A percentile compares a stretch with the other conserved stretches of the same genome.
Conservation (phyloP, 129 eudicot species). For the Chrysanthemum seticuspe region DNA sequence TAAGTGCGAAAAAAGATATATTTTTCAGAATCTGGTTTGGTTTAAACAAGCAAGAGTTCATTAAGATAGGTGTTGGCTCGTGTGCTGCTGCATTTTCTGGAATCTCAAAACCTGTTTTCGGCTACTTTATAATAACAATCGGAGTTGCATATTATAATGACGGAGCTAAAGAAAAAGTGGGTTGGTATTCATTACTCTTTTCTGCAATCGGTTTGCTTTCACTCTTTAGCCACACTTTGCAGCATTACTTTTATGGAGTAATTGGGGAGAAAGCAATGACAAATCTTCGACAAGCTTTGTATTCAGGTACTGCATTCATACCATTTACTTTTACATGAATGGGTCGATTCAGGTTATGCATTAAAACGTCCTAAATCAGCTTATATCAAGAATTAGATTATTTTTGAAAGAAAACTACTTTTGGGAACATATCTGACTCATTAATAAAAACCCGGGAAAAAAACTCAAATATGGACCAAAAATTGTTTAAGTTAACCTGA, state of each 20-base stretch:
- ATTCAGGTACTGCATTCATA: conserved; percentile 52
- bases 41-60: conserved; percentile 41
- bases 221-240: conserved; percentile 69
- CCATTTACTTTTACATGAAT: background rate
- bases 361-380: background rate
- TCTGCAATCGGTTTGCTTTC: conserved; percentile 67
- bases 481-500: no score
- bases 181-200: conserved; percentile 57
- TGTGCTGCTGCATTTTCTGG: conserved; percentile 83
- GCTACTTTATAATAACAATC: conserved; percentile 81
- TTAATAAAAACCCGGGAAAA: no score
- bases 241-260: conserved; percentile 71
- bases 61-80: conserved; percentile 61
- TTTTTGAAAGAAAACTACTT: no score
- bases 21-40: conserved; percentile 87
- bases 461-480: no score
- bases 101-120: conserved; percentile 79
- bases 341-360: background rate
- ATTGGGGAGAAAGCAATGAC: conserved; percentile 80
- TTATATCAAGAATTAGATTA: no score
- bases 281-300: conserved; percentile 69
- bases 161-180: conserved; percentile 53
- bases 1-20: conserved; percentile 30
- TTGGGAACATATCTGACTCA: no score
- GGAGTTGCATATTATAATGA: conserved; percentile 63